Conservation (phyloP, 1,284 basidiomycete genomes). For the Hymenochaete sp. region DNA sequence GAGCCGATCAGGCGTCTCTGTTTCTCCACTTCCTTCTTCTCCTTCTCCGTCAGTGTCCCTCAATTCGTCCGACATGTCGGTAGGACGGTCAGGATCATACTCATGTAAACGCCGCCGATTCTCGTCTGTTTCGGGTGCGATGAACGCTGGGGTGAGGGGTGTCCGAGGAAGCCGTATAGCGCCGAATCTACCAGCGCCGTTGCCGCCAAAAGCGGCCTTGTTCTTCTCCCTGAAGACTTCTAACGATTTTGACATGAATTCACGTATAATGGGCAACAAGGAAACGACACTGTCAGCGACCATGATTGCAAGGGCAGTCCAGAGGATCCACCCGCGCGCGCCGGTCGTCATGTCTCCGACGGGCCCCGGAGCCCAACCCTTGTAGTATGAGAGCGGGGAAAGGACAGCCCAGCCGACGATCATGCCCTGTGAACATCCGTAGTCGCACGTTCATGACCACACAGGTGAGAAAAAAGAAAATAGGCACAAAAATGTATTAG, state of each 20-base stretch:
- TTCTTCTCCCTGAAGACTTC: slow-evolving; percentile 1
- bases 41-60: slow-evolving; percentile 16
- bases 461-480: no score
- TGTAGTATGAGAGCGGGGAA: slow-evolving; percentile 74
- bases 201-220: no score
- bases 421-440: slow-evolving; percentile 58
- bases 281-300: slow-evolving; percentile 84
- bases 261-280: slow-evolving; percentile 61
- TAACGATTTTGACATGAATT: slow-evolving; percentile 38
- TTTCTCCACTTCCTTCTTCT: slow-evolving; percentile 51
- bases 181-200: no score
- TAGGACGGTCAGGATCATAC: no score
- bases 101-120: no score
- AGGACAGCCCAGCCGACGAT: slow-evolving; percentile 91
- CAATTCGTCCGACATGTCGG: no score
- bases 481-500: no score
- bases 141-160: slow-evolving; percentile 17
- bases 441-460: not conserved
- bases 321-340: slow-evolving; percentile 88
- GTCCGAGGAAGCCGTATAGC: slow-evolving; percentile 18
- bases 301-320: slow-evolving; percentile 94
- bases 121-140: slow-evolving; percentile 17
- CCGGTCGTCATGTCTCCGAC: slow-evolving; percentile 80
- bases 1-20: slow-evolving; percentile 72
- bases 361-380: slow-evolving; percentile 86